Evolutionary conservation across 2,329 filamentous ascomycete species (phyloP).

Genomic region (Hypomyces rosellus): DNA sequence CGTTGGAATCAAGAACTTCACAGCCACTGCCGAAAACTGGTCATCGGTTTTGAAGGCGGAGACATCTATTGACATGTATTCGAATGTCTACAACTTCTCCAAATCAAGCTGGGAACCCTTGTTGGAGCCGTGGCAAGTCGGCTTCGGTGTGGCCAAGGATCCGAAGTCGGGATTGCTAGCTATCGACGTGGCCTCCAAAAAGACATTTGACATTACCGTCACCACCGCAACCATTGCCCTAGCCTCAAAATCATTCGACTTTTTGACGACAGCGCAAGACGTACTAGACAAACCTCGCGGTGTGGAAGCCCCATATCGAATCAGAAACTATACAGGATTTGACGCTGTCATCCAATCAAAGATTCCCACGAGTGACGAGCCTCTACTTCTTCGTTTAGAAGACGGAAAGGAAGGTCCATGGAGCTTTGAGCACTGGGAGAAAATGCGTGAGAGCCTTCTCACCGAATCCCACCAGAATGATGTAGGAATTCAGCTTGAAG

Average conservation of each 20-base stretch:
- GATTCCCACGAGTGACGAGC: conserved; percentile 56
- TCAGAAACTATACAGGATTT: conserved; percentile 94
- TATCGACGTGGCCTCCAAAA: conserved; percentile 81
- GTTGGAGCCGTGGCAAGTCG: conserved; percentile 94
- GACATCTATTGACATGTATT: conserved; percentile 84
- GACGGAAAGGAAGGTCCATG: conserved; percentile 91
- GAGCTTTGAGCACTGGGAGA: conserved; percentile 95
- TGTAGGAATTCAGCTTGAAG: conserved; percentile 79
- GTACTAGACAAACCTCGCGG: conserved; percentile 89
- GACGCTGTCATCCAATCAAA: conserved; percentile 79
- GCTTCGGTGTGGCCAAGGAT: conserved; percentile 78
- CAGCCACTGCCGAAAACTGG: conserved; percentile 82
- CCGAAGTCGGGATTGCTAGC: conserved; percentile 68
- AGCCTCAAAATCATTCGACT: conserved; percentile 86
- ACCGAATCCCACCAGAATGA: conserved; percentile 74
- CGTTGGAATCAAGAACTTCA: conserved; percentile 86
- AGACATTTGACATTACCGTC: conserved; percentile 83
- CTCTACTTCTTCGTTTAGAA: conserved; percentile 67
- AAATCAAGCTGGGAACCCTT: conserved; percentile 98
- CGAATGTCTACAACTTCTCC: conserved; percentile 98
- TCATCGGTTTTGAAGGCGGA: conserved; percentile 81
- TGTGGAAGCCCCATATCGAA: conserved; percentile 84
- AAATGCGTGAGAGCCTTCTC: conserved; percentile 87
- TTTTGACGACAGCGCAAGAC: conserved; percentile 77
- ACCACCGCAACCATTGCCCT: conserved; percentile 92